These are phyloP conservation scores for Tylopilus intermedius DNA, from an alignment of 768 basidiomycete genomes.

Conservation along the genomic window DNA sequence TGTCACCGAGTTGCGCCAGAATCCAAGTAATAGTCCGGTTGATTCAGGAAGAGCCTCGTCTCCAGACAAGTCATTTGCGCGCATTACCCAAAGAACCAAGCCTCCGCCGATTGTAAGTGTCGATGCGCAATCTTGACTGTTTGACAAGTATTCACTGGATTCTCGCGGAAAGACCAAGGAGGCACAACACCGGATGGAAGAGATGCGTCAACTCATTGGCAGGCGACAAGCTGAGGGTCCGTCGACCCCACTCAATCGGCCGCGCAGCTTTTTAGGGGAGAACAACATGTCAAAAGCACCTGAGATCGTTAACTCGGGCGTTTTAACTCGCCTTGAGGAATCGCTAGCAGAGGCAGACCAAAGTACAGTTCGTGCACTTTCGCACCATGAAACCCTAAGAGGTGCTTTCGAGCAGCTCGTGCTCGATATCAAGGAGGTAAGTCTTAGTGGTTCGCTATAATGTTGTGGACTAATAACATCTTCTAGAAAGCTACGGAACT, in stretches of 20 bases:
- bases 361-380: conserved; percentile 45
- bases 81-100: conserved; percentile 42
- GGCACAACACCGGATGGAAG: conserved; percentile 74
- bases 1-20: conserved; percentile 39
- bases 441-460: conserved; percentile 6
- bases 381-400: conserved; percentile 53
- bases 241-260: conserved; percentile 43
- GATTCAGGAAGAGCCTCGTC: conserved; percentile 47
- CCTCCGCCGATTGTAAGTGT: conserved; percentile 40
- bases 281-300: conserved; percentile 11
- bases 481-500: conserved; percentile 58
- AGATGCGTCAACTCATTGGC: conserved; percentile 73
- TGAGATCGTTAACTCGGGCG: conserved; percentile 12
- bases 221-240: conserved; percentile 48
- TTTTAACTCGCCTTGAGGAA: conserved; percentile 39
- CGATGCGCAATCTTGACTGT: conserved; percentile 2
- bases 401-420: conserved; percentile 45
- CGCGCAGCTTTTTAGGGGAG: conserved; percentile 34
- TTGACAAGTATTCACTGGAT: conserved; percentile 4
- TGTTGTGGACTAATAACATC: not conserved
- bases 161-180: conserved; percentile 57
- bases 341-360: conserved; percentile 56
- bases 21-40: conserved; percentile 20
- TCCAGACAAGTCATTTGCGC: conserved; percentile 48
- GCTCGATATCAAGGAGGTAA: conserved; percentile 55